phyloP scores from a whole-genome alignment of 2,329 filamentous ascomycete genomes.

The Sclerotinia spermophila region DNA sequence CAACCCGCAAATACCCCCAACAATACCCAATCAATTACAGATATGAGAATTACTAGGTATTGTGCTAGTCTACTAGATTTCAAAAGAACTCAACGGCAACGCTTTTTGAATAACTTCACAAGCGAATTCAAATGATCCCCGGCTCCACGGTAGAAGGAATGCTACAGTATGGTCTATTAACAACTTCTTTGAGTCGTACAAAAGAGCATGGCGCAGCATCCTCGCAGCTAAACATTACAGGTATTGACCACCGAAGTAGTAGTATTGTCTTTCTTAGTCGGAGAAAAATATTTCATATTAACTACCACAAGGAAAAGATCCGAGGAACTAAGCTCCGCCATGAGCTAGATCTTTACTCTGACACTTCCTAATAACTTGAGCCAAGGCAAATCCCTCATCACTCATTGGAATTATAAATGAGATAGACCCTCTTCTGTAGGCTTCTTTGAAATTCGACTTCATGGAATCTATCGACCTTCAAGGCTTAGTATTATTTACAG shows the following conservation, averaged over 20 bases:
- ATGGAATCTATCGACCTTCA: background rate
- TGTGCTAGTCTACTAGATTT: background rate
- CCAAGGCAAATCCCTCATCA: background rate
- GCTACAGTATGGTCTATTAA: background rate
- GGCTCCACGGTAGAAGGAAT: background rate
- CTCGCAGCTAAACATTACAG: background rate
- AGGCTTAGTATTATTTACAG: background rate
- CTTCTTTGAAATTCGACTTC: background rate
- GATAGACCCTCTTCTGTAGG: background rate
- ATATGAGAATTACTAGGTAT: background rate
- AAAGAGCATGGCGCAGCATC: background rate
- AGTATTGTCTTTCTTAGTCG: background rate
- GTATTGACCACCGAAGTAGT: background rate
- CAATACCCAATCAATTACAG: background rate
- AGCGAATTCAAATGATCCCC: background rate
- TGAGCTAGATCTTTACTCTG: background rate
- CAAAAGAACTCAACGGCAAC: background rate
- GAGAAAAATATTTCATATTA: constrained; percentile 2
- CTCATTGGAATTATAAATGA: background rate
- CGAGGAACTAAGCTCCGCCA: too few relatives aligned
- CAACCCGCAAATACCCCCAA: too few relatives aligned
- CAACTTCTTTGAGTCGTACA: background rate
- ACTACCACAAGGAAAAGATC: background rate
- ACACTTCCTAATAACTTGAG: background rate
- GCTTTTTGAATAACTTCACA: background rate